Evolutionary conservation across 805 yeast genomes (phyloP), one percentile per base, ranked within the genome.

Genomic region (Wickerhamomyces mucosus): DNA sequence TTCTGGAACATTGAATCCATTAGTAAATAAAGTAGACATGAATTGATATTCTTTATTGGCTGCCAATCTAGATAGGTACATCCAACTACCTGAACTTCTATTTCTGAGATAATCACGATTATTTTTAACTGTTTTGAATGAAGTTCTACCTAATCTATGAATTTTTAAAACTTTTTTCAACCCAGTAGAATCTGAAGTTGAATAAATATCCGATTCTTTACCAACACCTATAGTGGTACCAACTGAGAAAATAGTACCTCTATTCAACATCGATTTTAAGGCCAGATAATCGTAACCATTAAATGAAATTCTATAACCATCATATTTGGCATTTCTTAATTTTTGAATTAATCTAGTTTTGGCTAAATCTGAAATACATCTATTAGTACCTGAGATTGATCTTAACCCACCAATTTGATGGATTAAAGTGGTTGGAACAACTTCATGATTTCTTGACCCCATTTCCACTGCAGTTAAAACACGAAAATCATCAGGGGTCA

Each of bases 141-240:
- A 86, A 2, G 89, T 82, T 52, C 98, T 74, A 21, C 99, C 99
- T 37, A 92, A 65, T 43, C 98, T 70, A 57, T 88, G 96, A 23
- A 92, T 79, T 55, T 92, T 92, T 51, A 92, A 59, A 13, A 88
- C 95, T 45, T 72, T 70, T 32, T 73, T 70, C n/a, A 51, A 46
- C 1, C 89, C 92, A 15, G 68, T 50, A 10, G 67, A 61, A 47
- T 80, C 88, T 35, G 78, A 75, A 1, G 82, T 88, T 10, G 88
- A 69, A 55, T 80, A 85, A 48, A 92, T 88, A 60, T 92, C 98
- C 3, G 96, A 86, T 57, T 92, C 98, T 52, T 92, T 92, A 47
- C 98, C 98, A 31, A 92, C 95, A 37, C 97, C 98, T 44, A 89
- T 86, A 8, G 80, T 82, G 28, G 78, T 67, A 13, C 95, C 96